phyloP scores from a whole-genome alignment of 2,329 filamentous ascomycete genomes.

The Raffaelea ambrosiae region DNA sequence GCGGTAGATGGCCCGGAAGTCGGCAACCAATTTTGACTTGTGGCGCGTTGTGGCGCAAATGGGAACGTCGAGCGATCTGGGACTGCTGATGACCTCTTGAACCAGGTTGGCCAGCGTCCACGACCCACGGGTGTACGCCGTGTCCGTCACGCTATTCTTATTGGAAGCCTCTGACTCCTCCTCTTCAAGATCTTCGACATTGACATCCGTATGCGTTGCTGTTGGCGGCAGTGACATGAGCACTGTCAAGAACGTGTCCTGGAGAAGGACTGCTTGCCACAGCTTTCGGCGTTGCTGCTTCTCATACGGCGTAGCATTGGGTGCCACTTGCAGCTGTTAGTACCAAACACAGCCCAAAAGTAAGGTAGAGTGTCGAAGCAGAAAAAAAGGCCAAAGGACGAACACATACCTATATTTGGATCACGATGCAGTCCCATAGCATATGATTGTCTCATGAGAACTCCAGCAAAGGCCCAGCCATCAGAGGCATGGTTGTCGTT shows the following conservation, averaged over 20 bases:
- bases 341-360: neutral
- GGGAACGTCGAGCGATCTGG: slow-evolving; percentile 63
- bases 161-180: slow-evolving; percentile 35
- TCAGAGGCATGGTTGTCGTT: slow-evolving; percentile 80
- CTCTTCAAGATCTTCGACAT: slow-evolving; percentile 66
- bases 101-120: slow-evolving; percentile 74
- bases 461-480: slow-evolving; percentile 73
- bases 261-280: slow-evolving; percentile 73
- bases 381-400: neutral
- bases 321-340: slow-evolving; percentile 36
- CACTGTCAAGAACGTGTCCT: slow-evolving; percentile 75
- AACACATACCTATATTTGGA: slow-evolving; percentile 57
- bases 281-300: slow-evolving; percentile 73
- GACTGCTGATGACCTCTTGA: slow-evolving; percentile 67
- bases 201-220: slow-evolving; percentile 71
- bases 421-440: slow-evolving; percentile 76
- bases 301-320: slow-evolving; percentile 58
- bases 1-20: slow-evolving; percentile 64
- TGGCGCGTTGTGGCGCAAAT: slow-evolving; percentile 60
- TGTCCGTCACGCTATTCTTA: slow-evolving; percentile 55
- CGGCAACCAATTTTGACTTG: slow-evolving; percentile 59
- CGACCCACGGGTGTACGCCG: slow-evolving; percentile 64
- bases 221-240: slow-evolving; percentile 69
- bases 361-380: slow-evolving; percentile 9
- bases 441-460: slow-evolving; percentile 69